Conservation (phyloP, 768 basidiomycete species). For the Agaricus subrufescens region DNA sequence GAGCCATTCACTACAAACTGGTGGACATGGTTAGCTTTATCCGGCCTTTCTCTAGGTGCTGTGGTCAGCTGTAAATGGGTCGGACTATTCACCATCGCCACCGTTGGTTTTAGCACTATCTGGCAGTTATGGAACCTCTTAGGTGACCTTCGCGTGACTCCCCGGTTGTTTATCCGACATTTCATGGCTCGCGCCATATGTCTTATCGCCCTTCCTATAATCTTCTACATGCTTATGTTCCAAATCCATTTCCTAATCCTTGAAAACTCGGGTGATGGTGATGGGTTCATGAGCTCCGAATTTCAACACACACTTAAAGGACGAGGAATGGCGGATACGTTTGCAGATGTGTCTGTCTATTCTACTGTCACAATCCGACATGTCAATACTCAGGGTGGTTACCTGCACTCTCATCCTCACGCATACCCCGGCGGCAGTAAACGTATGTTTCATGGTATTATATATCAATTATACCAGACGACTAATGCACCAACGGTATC, state of each 20-base stretch:
- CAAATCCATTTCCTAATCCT: conserved; percentile 90
- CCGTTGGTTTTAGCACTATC: conserved; percentile 81
- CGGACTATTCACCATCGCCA: conserved; percentile 95
- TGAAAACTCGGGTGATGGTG: conserved; percentile 89
- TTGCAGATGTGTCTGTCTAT: conserved; percentile 87
- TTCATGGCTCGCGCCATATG: conserved; percentile 88
- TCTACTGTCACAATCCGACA: conserved; percentile 84
- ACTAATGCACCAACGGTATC: not conserved
- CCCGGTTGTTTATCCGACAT: conserved; percentile 74
- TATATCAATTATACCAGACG: not conserved
- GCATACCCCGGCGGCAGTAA: conserved; percentile 87
- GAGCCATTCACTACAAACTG: conserved; percentile 79
- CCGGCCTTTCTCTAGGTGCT: conserved; percentile 87
- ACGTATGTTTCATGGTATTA: conserved; percentile 43
- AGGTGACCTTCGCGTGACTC: conserved; percentile 78
- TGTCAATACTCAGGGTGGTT: conserved; percentile 97
- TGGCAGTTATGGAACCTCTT: conserved; percentile 86
- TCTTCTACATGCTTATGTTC: conserved; percentile 98
- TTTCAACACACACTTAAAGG: conserved; percentile 95
- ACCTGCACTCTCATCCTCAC: conserved; percentile 91
- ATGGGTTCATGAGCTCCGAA: conserved; percentile 98
- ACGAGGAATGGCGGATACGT: conserved; percentile 89
- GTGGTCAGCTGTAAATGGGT: conserved; percentile 98
- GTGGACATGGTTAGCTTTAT: conserved; percentile 91
- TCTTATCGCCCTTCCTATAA: conserved; percentile 75